Evolutionary conservation across 192 early-diverging fungal genomes (phyloP).

Genomic region (Phlyctochytrium planicorne): DNA sequence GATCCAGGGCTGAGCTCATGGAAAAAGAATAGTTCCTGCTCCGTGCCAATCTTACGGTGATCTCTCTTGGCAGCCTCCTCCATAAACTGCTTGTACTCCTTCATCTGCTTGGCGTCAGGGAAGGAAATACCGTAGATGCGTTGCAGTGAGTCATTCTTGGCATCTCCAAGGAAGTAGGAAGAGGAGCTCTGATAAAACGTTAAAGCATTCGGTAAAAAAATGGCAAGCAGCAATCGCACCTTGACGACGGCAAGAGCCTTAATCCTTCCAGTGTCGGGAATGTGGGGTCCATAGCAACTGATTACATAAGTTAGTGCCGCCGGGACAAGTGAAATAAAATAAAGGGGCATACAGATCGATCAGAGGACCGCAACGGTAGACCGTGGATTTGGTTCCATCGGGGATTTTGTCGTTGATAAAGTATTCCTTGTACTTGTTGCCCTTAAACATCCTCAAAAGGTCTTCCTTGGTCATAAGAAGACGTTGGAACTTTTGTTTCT

Average conservation of each 20-base stretch:
- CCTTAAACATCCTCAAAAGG: constrained; percentile 93
- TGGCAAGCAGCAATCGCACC: constrained; percentile 28
- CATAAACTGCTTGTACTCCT: constrained; percentile 92
- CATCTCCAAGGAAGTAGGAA: constrained; percentile 96
- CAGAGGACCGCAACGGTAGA: constrained; percentile 97
- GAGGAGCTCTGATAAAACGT: constrained; percentile 78
- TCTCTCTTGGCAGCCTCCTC: constrained; percentile 96
- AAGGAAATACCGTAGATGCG: constrained; percentile 99
- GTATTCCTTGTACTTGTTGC: constrained; percentile 97
- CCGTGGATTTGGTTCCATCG: constrained; percentile 91
- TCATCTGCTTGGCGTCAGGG: constrained; percentile 97
- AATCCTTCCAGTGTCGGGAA: constrained; percentile 91
- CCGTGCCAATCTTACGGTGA: constrained; percentile 93
- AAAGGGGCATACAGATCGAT: constrained; percentile 80
- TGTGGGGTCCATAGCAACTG: constrained; percentile 85
- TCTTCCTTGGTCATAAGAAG: constrained; percentile 84
- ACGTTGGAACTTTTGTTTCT: constrained; percentile 94
- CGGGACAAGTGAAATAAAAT: background rate
- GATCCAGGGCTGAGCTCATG: constrained; percentile 91
- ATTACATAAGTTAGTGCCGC: background rate
- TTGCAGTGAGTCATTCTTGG: constrained; percentile 97
- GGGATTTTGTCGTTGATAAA: constrained; percentile 90
- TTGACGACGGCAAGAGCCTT: constrained; percentile 91
- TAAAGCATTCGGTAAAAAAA: constrained; percentile 2
- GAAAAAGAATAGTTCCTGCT: constrained; percentile 99